These are phyloP conservation scores for Remersonia thermophila DNA, from an alignment of 2,329 filamentous ascomycete genomes.

Conservation along the genomic window DNA sequence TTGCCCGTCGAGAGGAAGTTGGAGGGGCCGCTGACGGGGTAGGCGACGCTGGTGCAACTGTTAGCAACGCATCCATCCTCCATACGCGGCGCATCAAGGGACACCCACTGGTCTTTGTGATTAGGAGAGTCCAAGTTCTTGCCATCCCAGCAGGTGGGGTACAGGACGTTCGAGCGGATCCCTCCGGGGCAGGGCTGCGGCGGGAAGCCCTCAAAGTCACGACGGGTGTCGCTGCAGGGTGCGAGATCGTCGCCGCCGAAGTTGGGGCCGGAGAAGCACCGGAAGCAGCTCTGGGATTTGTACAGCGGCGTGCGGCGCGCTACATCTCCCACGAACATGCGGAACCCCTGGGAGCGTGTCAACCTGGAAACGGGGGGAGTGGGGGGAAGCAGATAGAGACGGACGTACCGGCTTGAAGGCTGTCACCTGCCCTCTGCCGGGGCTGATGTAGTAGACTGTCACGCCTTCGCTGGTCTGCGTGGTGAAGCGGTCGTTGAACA, in stretches of 20 bases:
- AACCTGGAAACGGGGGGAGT: too few relatives aligned
- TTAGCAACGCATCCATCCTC: too few relatives aligned
- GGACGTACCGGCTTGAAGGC: conserved; percentile 40
- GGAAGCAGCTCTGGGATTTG: conserved; percentile 29
- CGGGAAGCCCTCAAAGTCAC: conserved; percentile 28
- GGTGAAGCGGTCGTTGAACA: conserved; percentile 29
- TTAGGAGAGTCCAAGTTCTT: conserved; percentile 33
- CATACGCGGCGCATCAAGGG: too few relatives aligned
- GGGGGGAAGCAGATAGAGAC: conserved; percentile 24
- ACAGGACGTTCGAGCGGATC: conserved; percentile 33
- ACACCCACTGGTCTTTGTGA: conserved; percentile 22
- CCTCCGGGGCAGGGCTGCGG: conserved; percentile 27
- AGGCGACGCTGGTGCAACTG: conserved; percentile 22
- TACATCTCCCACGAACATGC: conserved; percentile 34
- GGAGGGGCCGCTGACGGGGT: conserved; percentile 24
- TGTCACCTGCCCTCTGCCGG: conserved; percentile 28
- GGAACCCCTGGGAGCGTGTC: conserved; percentile 33
- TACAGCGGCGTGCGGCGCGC: conserved; percentile 19
- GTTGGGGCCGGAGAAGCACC: conserved; percentile 31
- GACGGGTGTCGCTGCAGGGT: conserved; percentile 21
- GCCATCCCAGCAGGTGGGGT: conserved; percentile 38
- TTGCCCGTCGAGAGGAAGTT: conserved; percentile 19
- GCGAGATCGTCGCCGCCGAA: conserved; percentile 31
- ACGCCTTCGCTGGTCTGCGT: conserved; percentile 30
- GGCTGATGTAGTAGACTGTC: conserved; percentile 33